Base-by-base conservation (phyloP, 805 yeast species). In the Lachancea fermentati region DNA sequence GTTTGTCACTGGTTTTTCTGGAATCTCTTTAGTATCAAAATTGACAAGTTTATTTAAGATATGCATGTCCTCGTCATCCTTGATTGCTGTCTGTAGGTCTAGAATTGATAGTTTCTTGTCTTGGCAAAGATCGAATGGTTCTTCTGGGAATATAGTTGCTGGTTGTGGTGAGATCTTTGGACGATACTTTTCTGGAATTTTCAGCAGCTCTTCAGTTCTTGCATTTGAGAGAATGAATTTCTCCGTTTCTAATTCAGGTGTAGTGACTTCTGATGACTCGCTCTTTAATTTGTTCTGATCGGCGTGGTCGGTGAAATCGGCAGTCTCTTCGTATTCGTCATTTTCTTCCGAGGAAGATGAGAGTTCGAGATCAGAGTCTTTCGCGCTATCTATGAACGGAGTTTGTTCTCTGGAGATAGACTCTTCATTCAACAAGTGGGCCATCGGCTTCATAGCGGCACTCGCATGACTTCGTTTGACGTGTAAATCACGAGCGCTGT, bases 51-150 rank as follows among this genome's bases (percentile, higher is more conserved):
- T 67, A 39, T 68, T 67, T 15, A 85, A 69, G 13, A 82, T 54
- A 28, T 54, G 57, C 35, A 79, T 63, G 58, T 88, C 97, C 57
- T 89, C 96, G 1, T 75, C 78, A 54, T 88, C 96, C 50, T 76
- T 77, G 4, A 88, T 62, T 2, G 77, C 42, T 2, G 59, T 54
- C 46, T 81, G 83, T 2, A 85, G 47, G 14, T 67, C 67, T 4
- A 63, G 66, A 16, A 87, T 51, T 33, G 47, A 44, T 4, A 55
- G 12, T n/a, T 19, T 17, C 5, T 28, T n/a, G 2, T 24, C 22
- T 1, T 32, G 15, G 3, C 25, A 12, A 8, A 13, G 28, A 12
- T 44, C 43, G 35, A 32, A 25, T 8, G 46, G 25, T 29, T 61
- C 62, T 32, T 69, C 73, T 11, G 71, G 72, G 42, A 67, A 78